phyloP scores from a whole-genome alignment of 2,329 filamentous ascomycete species.

The Dothideomycetes sp. region DNA sequence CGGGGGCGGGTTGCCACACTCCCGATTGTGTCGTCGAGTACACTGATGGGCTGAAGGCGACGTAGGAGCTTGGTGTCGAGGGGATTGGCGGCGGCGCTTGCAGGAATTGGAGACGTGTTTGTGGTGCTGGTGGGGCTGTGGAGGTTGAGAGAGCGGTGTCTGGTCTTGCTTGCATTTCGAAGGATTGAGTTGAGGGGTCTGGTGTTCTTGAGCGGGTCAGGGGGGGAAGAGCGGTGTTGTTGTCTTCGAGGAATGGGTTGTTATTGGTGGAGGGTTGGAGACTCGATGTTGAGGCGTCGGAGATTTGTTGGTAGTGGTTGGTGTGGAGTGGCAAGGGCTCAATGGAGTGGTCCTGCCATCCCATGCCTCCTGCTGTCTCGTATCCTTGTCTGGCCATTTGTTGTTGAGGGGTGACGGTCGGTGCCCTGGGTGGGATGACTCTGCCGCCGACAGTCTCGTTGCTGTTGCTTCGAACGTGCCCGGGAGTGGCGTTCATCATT shows the following conservation, averaged over 20 bases:
- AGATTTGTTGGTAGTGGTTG: too few species aligned
- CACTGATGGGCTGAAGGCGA: conserved; percentile 25
- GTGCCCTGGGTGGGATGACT: not conserved
- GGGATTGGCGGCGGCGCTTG: not conserved
- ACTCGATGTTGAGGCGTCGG: too few species aligned
- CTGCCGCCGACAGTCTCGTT: not conserved
- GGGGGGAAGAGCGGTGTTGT: too few species aligned
- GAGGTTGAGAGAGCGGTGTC: not conserved
- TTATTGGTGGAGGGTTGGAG: too few species aligned
- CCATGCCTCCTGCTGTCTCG: not conserved
- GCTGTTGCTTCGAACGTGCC: not conserved
- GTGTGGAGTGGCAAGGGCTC: too few species aligned
- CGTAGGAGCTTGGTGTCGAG: conserved; percentile 17
- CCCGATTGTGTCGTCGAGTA: too few species aligned
- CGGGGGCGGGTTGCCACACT: too few species aligned
- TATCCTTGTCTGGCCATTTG: not conserved
- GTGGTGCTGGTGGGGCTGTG: too few species aligned
- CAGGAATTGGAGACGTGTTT: conserved; percentile 14
- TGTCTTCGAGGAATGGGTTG: too few species aligned
- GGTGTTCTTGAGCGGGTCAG: too few species aligned
- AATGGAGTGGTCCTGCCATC: not conserved
- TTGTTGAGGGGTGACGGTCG: not conserved
- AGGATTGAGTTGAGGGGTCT: conserved; percentile 19
- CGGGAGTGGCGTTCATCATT: not conserved
- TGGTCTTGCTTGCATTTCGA: conserved; percentile 24